Evolutionary conservation across 345 rosid species (phyloP), one percentile per base, ranked within the genome.

Genomic region (Citrus sinensis): DNA sequence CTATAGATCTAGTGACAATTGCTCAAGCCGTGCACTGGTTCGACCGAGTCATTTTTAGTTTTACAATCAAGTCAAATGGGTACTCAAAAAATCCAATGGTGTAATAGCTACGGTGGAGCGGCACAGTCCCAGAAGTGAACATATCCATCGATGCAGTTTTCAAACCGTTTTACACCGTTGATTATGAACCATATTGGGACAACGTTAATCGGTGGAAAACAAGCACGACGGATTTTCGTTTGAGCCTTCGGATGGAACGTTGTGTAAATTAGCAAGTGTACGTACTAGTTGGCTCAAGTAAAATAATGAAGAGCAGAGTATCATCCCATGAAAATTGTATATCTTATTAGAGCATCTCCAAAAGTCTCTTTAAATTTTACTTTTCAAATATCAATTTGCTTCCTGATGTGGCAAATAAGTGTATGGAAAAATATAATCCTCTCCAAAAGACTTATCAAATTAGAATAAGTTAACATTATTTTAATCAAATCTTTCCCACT

Each of bases 11-110:
- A 13, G 95, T 91, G 13, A 88, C 92, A 51, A 67, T 94, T 16
- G 93, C 96, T 58, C 98, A 92, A 69, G 94, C 98, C 40, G 81
- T 94, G 60, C 94, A 94, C 58, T 92, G 96, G 94, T 87, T 94
- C 54, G 91, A 89, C 19, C 86, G 60, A 80, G 85, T 10, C 29
- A 54, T 17, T 92, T 94, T 67, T 89, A 91, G 10, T 92, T 94
- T 67, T 90, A 92, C 87, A 71, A 74, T 1, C 91, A 88, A 79
- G 96, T 85, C 66, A 86, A 88, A 79, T 82, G 84, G 82, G 89
- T 88, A 6, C 90, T 95, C 74, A 88, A 90, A 89, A 73, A 94
- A 92, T 95, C 97, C 9, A 7, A 90, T 39, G 98, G 98, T 0
- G 92, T 90, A 16, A 20, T 92, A 42, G 97, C 94, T 1, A 89